These are phyloP conservation scores for Boletus sp. DNA, from an alignment of 768 basidiomycete species.

Conservation along the genomic window DNA sequence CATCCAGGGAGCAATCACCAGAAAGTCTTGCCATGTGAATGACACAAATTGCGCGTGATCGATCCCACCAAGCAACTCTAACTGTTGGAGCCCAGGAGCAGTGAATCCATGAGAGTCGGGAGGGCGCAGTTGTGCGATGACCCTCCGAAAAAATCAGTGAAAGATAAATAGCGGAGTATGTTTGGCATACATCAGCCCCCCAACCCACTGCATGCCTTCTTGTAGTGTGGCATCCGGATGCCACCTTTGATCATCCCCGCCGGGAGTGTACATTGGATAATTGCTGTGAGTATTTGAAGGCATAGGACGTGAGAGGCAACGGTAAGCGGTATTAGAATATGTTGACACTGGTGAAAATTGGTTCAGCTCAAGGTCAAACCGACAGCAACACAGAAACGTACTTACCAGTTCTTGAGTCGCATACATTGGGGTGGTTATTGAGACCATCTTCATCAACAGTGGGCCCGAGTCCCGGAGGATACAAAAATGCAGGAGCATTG, in stretches of 20 bases:
- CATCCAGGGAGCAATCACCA: conserved; percentile 79
- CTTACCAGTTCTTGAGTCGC: conserved; percentile 7
- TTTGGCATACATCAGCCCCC: conserved; percentile 59
- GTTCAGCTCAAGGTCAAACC: neutral
- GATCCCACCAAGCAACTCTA: conserved; percentile 46
- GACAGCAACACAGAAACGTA: neutral
- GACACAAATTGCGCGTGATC: conserved; percentile 65
- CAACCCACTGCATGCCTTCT: conserved; percentile 70
- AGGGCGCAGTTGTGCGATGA: conserved; percentile 58
- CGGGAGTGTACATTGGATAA: conserved; percentile 74
- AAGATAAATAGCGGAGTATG: neutral
- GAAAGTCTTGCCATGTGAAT: conserved; percentile 67
- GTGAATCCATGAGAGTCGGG: conserved; percentile 40
- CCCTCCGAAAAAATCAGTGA: conserved; percentile 39
- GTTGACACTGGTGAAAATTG: neutral
- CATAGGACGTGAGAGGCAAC: conserved; percentile 51
- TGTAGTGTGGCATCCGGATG: conserved; percentile 49
- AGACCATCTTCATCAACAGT: neutral
- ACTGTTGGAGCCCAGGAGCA: conserved; percentile 42
- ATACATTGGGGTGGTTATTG: neutral
- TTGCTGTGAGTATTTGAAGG: conserved; percentile 55
- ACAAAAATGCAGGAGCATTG: conserved; percentile 67
- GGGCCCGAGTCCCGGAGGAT: conserved; percentile 61
- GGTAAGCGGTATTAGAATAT: conserved; percentile 29
- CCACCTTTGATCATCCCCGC: conserved; percentile 70